These are phyloP conservation scores for Chalaropsis ovoidea DNA, from an alignment of 2,329 filamentous ascomycete species.

Conservation along the genomic window DNA sequence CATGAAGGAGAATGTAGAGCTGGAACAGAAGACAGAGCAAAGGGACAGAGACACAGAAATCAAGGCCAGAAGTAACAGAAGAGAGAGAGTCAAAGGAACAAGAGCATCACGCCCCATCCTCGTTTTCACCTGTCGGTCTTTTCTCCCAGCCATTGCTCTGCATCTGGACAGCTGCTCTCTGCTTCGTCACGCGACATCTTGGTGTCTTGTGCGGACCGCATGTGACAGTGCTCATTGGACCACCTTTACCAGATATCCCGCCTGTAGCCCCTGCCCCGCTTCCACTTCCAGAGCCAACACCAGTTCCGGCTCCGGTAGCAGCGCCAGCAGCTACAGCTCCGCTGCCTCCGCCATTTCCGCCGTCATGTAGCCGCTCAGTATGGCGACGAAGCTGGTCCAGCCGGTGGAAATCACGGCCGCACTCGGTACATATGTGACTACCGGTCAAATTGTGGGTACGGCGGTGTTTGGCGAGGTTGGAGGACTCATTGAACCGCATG, in stretches of 20 bases:
- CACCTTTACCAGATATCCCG: constrained; percentile 3
- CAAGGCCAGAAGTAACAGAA: not conserved
- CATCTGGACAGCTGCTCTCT: not conserved
- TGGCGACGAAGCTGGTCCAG: constrained; percentile 53
- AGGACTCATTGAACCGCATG: constrained; percentile 54
- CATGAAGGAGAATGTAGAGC: not conserved
- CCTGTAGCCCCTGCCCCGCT: constrained; percentile 8
- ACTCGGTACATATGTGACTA: constrained; percentile 43
- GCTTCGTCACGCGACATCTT: constrained; percentile 5
- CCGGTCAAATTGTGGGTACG: constrained; percentile 49
- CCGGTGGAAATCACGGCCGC: constrained; percentile 49
- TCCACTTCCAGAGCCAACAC: constrained; percentile 7
- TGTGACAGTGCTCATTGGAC: not conserved
- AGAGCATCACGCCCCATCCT: not conserved
- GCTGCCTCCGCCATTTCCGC: constrained; percentile 24
- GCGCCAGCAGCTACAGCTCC: not conserved
- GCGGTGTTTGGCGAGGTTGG: constrained; percentile 56
- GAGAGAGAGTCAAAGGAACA: not conserved
- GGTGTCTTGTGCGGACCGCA: constrained; percentile 8
- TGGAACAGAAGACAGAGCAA: not conserved
- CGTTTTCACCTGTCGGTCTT: not conserved
- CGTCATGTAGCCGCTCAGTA: constrained; percentile 27
- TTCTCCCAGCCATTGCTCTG: not conserved
- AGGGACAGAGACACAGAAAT: not conserved
- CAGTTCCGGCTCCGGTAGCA: not conserved